These are phyloP conservation scores for Pyrenophora graminea DNA, from an alignment of 2,329 filamentous ascomycete species.

Conservation along the genomic window DNA sequence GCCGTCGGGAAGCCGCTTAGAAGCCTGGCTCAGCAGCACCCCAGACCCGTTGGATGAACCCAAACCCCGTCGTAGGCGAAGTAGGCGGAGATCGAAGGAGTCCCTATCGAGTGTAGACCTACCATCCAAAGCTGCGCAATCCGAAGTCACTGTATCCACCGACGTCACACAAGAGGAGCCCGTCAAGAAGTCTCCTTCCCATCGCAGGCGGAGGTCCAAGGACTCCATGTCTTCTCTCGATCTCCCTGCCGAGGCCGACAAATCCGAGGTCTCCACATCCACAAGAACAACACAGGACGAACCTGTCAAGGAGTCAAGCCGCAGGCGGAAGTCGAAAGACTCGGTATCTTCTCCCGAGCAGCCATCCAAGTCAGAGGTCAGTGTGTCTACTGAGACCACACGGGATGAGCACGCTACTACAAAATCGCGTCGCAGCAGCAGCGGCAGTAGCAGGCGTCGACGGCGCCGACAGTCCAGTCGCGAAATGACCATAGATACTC, in stretches of 20 bases:
- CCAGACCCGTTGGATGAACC: slow-evolving; percentile 60
- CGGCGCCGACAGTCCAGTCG: slow-evolving; percentile 33
- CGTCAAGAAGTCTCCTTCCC: slow-evolving; percentile 36
- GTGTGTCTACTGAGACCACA: slow-evolving; percentile 27
- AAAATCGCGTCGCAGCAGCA: slow-evolving; percentile 27
- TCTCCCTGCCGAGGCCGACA: slow-evolving; percentile 25
- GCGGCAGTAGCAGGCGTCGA: slow-evolving; percentile 30
- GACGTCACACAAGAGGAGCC: slow-evolving; percentile 26
- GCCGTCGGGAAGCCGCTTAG: slow-evolving; percentile 58
- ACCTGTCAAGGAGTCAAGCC: slow-evolving; percentile 36
- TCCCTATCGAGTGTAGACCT: slow-evolving; percentile 36
- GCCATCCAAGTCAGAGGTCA: slow-evolving; percentile 33
- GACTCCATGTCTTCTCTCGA: slow-evolving; percentile 37
- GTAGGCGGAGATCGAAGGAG: slow-evolving; percentile 29
- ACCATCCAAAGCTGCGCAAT: slow-evolving; percentile 31
- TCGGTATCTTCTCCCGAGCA: slow-evolving; percentile 34
- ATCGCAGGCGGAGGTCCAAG: slow-evolving; percentile 36
- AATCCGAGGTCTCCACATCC: slow-evolving; percentile 32
- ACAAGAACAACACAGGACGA: slow-evolving; percentile 28
- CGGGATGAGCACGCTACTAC: slow-evolving; percentile 22
- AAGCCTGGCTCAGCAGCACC: slow-evolving; percentile 64
- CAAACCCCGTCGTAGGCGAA: slow-evolving; percentile 42
- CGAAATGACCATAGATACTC: slow-evolving; percentile 33
- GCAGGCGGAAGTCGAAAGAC: slow-evolving; percentile 36
- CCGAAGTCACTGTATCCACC: slow-evolving; percentile 31